A percentile compares a stretch with the other conserved stretches of the same genome.
These are phyloP conservation scores for Didymella arachidicola DNA, from an alignment of 2,329 filamentous ascomycete genomes.

Conservation along the genomic window DNA sequence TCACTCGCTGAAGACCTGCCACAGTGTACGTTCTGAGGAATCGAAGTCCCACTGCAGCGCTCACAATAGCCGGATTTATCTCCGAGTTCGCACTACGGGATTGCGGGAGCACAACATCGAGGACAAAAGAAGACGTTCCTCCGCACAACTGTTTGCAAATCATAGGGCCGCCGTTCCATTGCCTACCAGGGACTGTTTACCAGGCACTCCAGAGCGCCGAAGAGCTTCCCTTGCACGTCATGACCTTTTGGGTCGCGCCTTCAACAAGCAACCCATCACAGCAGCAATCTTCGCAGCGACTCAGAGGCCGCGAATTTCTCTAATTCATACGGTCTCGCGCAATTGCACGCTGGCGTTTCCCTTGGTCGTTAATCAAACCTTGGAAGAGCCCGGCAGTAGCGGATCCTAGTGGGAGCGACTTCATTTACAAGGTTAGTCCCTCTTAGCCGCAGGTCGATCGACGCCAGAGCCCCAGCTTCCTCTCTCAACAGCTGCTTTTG, in stretches of 20 bases:
- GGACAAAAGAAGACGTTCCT: constrained; percentile 20
- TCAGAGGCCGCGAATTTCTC: constrained; percentile 4
- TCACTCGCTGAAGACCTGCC: constrained; percentile 12
- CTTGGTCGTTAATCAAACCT: constrained; percentile 3
- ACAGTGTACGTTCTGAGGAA: constrained; percentile 5
- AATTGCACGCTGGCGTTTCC: constrained; percentile 2
- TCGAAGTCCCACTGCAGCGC: constrained; percentile 11
- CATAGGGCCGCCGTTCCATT: constrained; percentile 16
- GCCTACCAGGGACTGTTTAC: constrained; percentile 3
- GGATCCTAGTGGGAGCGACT: constrained; percentile 18
- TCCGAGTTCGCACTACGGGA: constrained; percentile 25
- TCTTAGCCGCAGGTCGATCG: constrained; percentile 25
- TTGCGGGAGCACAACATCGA: constrained; percentile 22
- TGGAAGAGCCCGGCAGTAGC: constrained; percentile 18
- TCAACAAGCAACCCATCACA: constrained; percentile 1
- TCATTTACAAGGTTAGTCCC: constrained; percentile 22
- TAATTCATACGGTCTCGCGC: background rate
- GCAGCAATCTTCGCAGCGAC: constrained; percentile 3
- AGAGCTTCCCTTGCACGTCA: constrained; percentile 15
- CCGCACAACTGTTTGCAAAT: constrained; percentile 26
- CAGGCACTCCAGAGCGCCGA: background rate
- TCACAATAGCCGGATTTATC: constrained; percentile 20
- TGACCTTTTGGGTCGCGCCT: constrained; percentile 11
- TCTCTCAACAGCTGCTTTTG: constrained; percentile 33
- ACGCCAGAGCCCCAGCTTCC: constrained; percentile 28